Base-by-base conservation (phyloP, 148 eudicot genomes). In the Chenopodium berlandieri region DNA sequence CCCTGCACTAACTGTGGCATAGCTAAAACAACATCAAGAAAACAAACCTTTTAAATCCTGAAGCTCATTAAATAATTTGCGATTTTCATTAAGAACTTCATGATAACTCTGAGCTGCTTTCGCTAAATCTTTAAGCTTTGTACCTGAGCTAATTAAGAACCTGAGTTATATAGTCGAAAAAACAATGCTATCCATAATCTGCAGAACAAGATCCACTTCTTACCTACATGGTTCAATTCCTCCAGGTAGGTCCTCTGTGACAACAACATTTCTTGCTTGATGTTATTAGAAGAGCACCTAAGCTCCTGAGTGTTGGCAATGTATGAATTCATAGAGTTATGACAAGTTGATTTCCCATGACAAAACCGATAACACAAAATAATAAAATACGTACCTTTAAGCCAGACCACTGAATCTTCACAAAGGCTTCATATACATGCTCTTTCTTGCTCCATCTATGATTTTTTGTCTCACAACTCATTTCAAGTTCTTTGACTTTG, bases 21-120 rank as follows among this genome's bases (percentile, higher is more conserved):
- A 30, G 27, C 71, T 62, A 17, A 66, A 44, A 71, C 46, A 25
- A 71, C 68, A 60, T 16, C 2, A 31, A 72, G 22, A 25, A 66
- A 47, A 83, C 44, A 74, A 73, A 96, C 99, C 99, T 91, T 96
- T 96, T 80, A 96, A 83, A 83, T 96, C 99, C 85, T 96, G 99
- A 54, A 96, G 87, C 86, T 96, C 99, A 69, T 96, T 96, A 81
- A 90, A 92, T 81, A 96, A 79, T 85, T 90, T 96, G 70, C 92
- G 89, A 52, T 96, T 96, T 82, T 96, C 99, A 83, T 87, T 79
- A 72, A 94, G 87, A 78, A 91, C 88, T n/a, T 84, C 81, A 54
- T 90, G 86, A 82, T 90, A 96, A 81, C 84, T 90, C 71, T 89
- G 84, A 52, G 98, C 92, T 77, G 92, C 90, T 62, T 91, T 86